Base-by-base conservation (phyloP, 2,329 filamentous ascomycete genomes). In the Harringtonia aguacate region DNA sequence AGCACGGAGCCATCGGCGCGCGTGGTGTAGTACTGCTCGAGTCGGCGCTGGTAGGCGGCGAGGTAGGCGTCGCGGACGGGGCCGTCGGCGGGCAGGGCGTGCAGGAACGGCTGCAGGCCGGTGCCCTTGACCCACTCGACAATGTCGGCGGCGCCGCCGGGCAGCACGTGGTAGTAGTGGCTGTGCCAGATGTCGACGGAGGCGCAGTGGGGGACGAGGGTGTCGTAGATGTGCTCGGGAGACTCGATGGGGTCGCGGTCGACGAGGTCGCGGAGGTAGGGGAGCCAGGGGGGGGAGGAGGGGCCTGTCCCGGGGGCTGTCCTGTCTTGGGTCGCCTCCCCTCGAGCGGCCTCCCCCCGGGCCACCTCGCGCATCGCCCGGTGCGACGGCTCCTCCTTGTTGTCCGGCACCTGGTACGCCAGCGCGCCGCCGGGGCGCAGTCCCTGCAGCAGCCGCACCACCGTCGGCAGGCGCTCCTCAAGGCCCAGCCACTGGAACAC, bases 71-170 rank as follows among this genome's bases (percentile, higher is more conserved):
- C 55, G 46, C 58, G 65, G 28, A 70, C 62, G 3, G 59, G 56
- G 4, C 53, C 52, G 1, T 58, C 55, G 0, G 33, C 12, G 12
- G 55, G 50, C 31, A 79, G 59, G 4, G 63, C 59, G 37, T 77
- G 64, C 43, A 79, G 42, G 50, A 66, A 80, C 0, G 76, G 76
- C 50, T 66, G 62, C 50, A 80, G 53, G 0, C 73, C 76, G 0
- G 73, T 77, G 0, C 72, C 70, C 49, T 69, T 71, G 4, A 79
- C 69, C 76, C 76, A 80, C 55, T 78, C 74, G 7, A 79, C 68
- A 35, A 80, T 70, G 1, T 63, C 69, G 13, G 56, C 48, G 18
- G 71, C 71, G 20, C 61, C 64, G 20, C 61, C 64, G 3, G 64
- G 59, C 45, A 79, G 53, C 1, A 67, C 56, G 54, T 79, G 75